Base-by-base conservation (phyloP, 345 rosid genomes). In the Eucalyptus curtisii region DNA sequence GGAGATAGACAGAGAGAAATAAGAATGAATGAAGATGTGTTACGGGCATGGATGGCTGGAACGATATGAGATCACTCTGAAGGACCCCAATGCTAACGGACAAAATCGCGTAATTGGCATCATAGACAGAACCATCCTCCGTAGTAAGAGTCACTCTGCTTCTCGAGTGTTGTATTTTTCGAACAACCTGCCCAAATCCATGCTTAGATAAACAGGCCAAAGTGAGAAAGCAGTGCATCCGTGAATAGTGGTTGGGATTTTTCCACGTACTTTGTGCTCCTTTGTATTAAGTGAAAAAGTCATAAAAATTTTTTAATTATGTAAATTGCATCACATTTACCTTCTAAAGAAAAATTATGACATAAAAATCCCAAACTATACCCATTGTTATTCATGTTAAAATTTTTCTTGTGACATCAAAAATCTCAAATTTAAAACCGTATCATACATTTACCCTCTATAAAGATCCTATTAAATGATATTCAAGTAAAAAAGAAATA, bases 51-150 rank as follows among this genome's bases (percentile, higher is more conserved):
- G 97, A 92, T 24, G 99, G 99, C 89, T 89, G 91, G 86, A 97
- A 96, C 82, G 99, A 93, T 87, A 97, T 94, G 91, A 97, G 99
- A 87, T 93, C 93, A 89, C 99, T 96, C 87, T 97, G 96, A 86
- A 97, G 99, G 89, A 97, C 99, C 86, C 99, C 99, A 68, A 97
- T 95, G 91, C 99, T 97, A 87, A 90, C 98, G 30, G 99, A 97
- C 96, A 97, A 92, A 90, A 96, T 94, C 88, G 96, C 94, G 92
- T 97, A 96, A 90, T 93, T 89, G 88, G 99, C 98, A 93, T 96
- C 96, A 92, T 94, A 95, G 76, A 95, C 87, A 80, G 93, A 93
- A 87, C 99, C 99, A 93, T 96, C 99, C 94, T 97, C 99, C 33
- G 99, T 96, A 91, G 92, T 94, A 88, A 97, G 96, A 49, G 86